phyloP scores from a whole-genome alignment of 495 filamentous ascomycete species.

The Neurospora sp. region DNA sequence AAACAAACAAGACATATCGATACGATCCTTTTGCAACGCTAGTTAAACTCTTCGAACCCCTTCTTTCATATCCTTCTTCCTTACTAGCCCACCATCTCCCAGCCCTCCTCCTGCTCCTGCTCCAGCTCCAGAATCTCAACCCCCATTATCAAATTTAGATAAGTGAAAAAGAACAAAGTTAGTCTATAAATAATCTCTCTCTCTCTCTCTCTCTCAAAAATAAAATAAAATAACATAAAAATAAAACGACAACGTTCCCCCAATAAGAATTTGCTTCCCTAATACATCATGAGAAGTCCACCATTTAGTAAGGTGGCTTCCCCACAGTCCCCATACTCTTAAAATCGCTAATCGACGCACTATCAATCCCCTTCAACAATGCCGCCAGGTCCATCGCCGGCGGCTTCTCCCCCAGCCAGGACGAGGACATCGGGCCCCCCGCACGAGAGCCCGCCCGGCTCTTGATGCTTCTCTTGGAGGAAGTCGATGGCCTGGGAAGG shows the following conservation, averaged over 20 bases:
- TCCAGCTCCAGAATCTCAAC: not conserved
- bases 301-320: slow-evolving; percentile 33
- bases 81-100: not conserved
- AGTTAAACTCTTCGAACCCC: not conserved
- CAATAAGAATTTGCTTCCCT: not conserved
- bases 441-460: slow-evolving; percentile 29
- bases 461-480: slow-evolving; percentile 25
- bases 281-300: not conserved
- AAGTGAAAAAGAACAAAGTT: not conserved
- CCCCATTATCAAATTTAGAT: not conserved
- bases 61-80: not conserved
- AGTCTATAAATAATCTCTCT: not conserved
- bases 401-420: slow-evolving; percentile 19
- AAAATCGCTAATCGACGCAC: slow-evolving; percentile 29
- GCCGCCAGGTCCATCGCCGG: slow-evolving; percentile 35
- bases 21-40: not conserved
- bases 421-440: slow-evolving; percentile 15
- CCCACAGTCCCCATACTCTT: slow-evolving; percentile 5
- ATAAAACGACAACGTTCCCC: not conserved
- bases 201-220: not conserved
- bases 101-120: not conserved
- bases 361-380: slow-evolving; percentile 38
- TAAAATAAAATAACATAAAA: not conserved
- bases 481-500: slow-evolving; percentile 17
- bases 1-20: not conserved